Conservation (phyloP, 2,329 filamentous ascomycete species). For the Diatrype stigma region DNA sequence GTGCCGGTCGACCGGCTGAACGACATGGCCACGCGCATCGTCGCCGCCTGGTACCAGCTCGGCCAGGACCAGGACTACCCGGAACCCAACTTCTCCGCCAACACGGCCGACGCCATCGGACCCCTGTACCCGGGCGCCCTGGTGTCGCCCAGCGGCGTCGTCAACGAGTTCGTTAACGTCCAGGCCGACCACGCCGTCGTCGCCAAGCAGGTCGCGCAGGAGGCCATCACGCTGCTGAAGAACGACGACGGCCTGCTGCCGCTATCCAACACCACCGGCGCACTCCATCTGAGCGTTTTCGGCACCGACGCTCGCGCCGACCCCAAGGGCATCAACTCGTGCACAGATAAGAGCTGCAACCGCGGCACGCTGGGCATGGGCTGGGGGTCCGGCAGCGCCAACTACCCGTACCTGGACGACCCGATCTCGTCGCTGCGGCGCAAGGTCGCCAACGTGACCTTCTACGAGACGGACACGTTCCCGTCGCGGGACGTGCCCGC, state of each 20-base stretch:
- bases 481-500: conserved; percentile 38
- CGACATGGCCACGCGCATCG: conserved; percentile 51
- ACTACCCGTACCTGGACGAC: conserved; percentile 64
- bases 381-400: conserved; percentile 67
- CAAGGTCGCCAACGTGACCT: conserved; percentile 42
- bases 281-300: conserved; percentile 41
- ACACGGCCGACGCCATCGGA: conserved; percentile 52
- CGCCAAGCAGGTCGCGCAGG: conserved; percentile 50
- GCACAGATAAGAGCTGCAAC: conserved; percentile 63
- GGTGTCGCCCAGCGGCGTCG: conserved; percentile 54
- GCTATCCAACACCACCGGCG: conserved; percentile 25
- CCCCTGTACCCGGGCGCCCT: conserved; percentile 54
- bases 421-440: conserved; percentile 59
- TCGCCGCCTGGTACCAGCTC: conserved; percentile 56
- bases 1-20: conserved; percentile 54
- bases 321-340: conserved; percentile 60
- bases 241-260: conserved; percentile 62
- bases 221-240: conserved; percentile 54
- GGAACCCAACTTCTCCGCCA: conserved; percentile 54
- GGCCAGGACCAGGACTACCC: conserved; percentile 57
- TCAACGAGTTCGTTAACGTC: conserved; percentile 67
- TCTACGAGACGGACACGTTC: conserved; percentile 61
- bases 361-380: conserved; percentile 67
- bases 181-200: conserved; percentile 48
- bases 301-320: conserved; percentile 50